Conservation (phyloP, 495 filamentous ascomycete genomes). For the Penicillium tannophilum region DNA sequence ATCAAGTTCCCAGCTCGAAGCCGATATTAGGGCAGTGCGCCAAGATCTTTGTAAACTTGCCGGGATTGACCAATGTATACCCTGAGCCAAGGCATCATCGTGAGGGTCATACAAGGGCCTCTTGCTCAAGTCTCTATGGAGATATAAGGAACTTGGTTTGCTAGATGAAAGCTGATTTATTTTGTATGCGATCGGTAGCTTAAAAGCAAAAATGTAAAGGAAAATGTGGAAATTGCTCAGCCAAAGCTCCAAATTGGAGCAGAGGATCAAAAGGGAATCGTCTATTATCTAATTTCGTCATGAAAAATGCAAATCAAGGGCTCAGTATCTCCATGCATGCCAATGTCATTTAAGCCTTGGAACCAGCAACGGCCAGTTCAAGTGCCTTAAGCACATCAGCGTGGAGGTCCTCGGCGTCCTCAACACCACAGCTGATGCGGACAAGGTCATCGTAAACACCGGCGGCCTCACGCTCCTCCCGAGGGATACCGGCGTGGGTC, state of each 20-base stretch:
- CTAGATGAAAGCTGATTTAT: not conserved
- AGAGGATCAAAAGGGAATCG: slow-evolving; percentile 16
- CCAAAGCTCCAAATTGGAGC: not conserved
- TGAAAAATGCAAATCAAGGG: slow-evolving; percentile 7
- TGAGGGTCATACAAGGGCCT: too few relatives aligned
- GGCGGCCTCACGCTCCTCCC: slow-evolving; percentile 82
- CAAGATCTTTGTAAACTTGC: too few relatives aligned
- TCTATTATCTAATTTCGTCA: slow-evolving; percentile 29
- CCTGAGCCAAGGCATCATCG: too few relatives aligned
- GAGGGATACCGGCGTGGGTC: slow-evolving; percentile 95
- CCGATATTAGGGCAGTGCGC: too few relatives aligned
- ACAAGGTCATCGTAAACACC: slow-evolving; percentile 98
- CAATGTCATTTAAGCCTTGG: slow-evolving; percentile 8
- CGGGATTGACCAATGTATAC: too few relatives aligned
- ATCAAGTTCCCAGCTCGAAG: too few relatives aligned
- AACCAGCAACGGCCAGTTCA: slow-evolving; percentile 64
- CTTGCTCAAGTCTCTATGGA: not conserved
- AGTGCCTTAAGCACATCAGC: slow-evolving; percentile 84
- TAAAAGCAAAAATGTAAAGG: not conserved
- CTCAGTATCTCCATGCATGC: not conserved
- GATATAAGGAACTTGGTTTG: not conserved
- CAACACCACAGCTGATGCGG: slow-evolving; percentile 88
- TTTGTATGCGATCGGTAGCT: slow-evolving; percentile 1
- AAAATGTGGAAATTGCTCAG: not conserved
- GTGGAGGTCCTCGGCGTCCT: slow-evolving; percentile 84